Conservation (phyloP, 1,284 basidiomycete species). For the Cryptococcus sp. region DNA sequence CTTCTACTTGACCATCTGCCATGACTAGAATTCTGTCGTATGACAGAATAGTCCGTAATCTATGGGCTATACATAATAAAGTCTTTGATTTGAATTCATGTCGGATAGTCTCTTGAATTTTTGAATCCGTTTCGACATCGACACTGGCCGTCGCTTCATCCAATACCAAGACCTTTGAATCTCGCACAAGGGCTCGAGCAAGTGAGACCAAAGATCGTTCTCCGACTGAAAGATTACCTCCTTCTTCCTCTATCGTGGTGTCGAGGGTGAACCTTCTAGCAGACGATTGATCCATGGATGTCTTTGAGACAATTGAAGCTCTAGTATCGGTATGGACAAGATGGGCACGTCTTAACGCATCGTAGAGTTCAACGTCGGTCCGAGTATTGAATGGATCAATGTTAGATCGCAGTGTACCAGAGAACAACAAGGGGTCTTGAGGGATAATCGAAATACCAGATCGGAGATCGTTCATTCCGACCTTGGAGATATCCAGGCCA, state of each 20-base stretch:
- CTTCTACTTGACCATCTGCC: slow-evolving; percentile 63
- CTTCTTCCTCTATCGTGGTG: slow-evolving; percentile 76
- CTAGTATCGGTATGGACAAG: slow-evolving; percentile 51
- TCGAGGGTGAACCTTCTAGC: slow-evolving; percentile 68
- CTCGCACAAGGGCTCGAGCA: slow-evolving; percentile 61
- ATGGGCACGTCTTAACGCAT: slow-evolving; percentile 72
- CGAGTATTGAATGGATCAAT: slow-evolving; percentile 69
- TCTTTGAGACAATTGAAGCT: background rate
- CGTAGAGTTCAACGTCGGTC: slow-evolving; percentile 72
- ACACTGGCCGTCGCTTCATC: slow-evolving; percentile 54
- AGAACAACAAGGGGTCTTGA: slow-evolving; percentile 69
- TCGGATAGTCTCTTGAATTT: slow-evolving; percentile 66
- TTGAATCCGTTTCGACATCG: slow-evolving; percentile 66
- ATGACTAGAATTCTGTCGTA: slow-evolving; percentile 72
- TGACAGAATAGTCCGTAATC: slow-evolving; percentile 70
- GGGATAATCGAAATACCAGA: slow-evolving; percentile 65
- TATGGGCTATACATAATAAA: slow-evolving; percentile 62
- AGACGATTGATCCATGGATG: background rate
- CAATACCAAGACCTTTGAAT: slow-evolving; percentile 56
- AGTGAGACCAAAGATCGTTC: slow-evolving; percentile 64
- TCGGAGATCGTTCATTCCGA: slow-evolving; percentile 53
- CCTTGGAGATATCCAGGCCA: slow-evolving; percentile 49
- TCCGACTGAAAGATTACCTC: slow-evolving; percentile 67
- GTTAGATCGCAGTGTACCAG: slow-evolving; percentile 56
- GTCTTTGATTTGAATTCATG: slow-evolving; percentile 62